Percentiles rank a stretch among this genome's conserved stretches.
Conservation (phyloP, 305 asterid species). For the Andrographis paniculata region DNA sequence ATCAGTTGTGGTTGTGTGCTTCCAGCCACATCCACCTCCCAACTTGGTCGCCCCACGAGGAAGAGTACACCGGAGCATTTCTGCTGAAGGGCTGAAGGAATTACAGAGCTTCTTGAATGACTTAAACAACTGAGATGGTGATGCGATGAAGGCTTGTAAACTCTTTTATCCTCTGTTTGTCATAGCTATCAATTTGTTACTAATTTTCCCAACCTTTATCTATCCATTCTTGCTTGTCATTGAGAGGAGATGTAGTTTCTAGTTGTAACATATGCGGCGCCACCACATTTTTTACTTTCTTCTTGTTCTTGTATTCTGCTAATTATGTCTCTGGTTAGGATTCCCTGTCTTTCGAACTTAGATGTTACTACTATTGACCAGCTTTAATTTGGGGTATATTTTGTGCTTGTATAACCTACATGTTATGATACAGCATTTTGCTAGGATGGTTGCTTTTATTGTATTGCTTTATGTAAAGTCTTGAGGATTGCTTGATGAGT, state of each 20-base stretch:
- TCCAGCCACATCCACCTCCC: constrained; percentile 68
- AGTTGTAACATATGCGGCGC: constrained; percentile 87
- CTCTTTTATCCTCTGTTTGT: not conserved
- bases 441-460: not conserved
- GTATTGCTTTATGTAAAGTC: not conserved
- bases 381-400: not conserved
- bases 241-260: constrained; percentile 49
- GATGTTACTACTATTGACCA: not conserved
- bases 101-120: constrained; percentile 72
- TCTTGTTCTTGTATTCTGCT: constrained; percentile 13
- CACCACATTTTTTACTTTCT: constrained; percentile 1
- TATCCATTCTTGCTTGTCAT: constrained; percentile 25
- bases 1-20: constrained; percentile 84
- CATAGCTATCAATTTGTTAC: constrained; percentile 9
- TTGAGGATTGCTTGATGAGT: not conserved
- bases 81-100: constrained; percentile 93
- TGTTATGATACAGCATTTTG: too few relatives aligned
- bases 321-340: not conserved
- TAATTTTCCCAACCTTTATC: constrained; percentile 10
- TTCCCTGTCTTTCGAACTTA: not conserved
- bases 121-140: constrained; percentile 45
- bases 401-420: not conserved
- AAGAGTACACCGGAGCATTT: constrained; percentile 78
- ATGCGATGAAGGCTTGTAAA: constrained; percentile 5
- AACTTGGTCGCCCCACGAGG: constrained; percentile 68